Evolutionary conservation across 2,329 filamentous ascomycete species (phyloP), one percentile per base, ranked within the genome.

Genomic region (Chlorencoelia australis): DNA sequence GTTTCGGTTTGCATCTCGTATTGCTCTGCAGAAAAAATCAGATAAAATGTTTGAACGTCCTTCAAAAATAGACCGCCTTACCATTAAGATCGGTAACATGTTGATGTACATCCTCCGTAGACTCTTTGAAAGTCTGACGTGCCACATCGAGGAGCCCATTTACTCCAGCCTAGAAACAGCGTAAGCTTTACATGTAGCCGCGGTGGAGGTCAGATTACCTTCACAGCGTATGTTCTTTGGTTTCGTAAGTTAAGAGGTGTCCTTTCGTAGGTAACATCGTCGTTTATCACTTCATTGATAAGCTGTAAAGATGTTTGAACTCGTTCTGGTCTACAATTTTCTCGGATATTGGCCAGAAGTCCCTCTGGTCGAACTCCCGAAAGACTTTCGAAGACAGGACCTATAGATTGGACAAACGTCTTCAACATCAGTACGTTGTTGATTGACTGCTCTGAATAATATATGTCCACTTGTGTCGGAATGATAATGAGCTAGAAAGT

Each of bases 371-470:
- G 68, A 4, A 77, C 78, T 14, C 77, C 70, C 2, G 62, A 63
- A 14, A 96, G 63, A 2, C 82, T 77, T 46, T 81, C 70, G 45
- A 78, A 77, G 0, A 95, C 59, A 0, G 75, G 69, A 3, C 69
- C 68, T 20, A 93, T 73, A 1, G 77, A 73, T 33, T 70, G 68
- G 0, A 93, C 66, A 46, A 89, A 94, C 17, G 78, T 76, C 54
- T 95, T 95, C 19, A 95, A 63, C 69, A 86, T 82, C 28, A 96
- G 75, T 5, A 95, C 71, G 49, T 89, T 76, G 51, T 94, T 94
- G 51, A 94, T 79, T 3, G 82, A 79, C 46, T 88, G 82, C 54
- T 94, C 86, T 0, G 79, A 79, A 34, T 75, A 72, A 35, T 75
- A 66, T 9, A 91, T 67, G 1, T 76, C 78, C 1, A 71, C 63